Percentiles rank a stretch among this genome's conserved stretches.
These are phyloP conservation scores for Iris pallida DNA, from an alignment of 116 monocot species.

Conservation along the genomic window DNA sequence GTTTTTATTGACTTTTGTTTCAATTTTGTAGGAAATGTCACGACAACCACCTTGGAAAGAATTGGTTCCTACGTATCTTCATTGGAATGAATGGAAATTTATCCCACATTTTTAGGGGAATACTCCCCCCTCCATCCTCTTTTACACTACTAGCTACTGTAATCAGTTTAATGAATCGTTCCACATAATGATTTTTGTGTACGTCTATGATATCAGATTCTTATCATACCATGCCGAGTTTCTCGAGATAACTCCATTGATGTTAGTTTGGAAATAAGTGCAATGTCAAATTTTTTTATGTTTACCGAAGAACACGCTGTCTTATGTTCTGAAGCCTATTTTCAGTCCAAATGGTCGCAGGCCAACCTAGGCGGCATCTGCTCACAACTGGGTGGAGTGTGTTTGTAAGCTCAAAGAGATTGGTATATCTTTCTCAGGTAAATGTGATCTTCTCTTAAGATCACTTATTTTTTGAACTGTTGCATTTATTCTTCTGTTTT, in stretches of 20 bases:
- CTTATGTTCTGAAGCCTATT: too few species aligned
- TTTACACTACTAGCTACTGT: too few species aligned
- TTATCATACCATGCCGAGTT: too few species aligned
- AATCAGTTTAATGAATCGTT: too few species aligned
- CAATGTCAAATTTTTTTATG: too few species aligned
- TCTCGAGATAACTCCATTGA: too few species aligned
- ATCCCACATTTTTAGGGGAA: slow-evolving; percentile 89
- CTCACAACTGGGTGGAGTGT: too few species aligned
- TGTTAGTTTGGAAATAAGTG: too few species aligned
- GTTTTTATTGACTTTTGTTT: neutral
- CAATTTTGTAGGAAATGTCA: slow-evolving; percentile 61
- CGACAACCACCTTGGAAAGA: slow-evolving; percentile 94
- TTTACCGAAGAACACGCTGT: too few species aligned
- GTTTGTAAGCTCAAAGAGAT: slow-evolving; percentile 81
- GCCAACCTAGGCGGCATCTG: slow-evolving; percentile 79
- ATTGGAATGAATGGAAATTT: slow-evolving; percentile 85
- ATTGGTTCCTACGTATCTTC: slow-evolving; percentile 78
- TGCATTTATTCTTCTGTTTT: neutral
- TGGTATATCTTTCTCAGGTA: slow-evolving; percentile 78
- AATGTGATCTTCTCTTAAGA: neutral
- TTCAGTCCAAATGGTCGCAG: slow-evolving; percentile 24
- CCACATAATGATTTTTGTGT: too few species aligned
- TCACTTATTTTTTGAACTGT: too few species aligned
- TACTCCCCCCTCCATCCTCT: neutral
- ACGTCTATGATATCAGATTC: too few species aligned